phyloP scores from a whole-genome alignment of 78 protist genomes.

The Guillardia theta region DNA sequence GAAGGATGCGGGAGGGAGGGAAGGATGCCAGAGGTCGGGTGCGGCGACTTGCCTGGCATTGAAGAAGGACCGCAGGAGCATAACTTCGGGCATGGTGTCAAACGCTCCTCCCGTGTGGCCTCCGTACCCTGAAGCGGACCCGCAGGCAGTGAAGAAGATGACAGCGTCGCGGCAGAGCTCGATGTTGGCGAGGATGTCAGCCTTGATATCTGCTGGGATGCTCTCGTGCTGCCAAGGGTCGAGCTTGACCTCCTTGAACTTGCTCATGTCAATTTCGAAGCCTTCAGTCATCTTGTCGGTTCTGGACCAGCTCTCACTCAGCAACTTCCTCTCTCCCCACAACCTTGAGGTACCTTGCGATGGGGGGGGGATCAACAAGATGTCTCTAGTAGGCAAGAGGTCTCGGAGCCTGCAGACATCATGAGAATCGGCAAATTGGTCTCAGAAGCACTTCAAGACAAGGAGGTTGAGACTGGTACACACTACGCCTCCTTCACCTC shows the following conservation, averaged over 20 bases:
- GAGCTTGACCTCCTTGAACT: conserved; percentile 6
- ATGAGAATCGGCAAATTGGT: too few species aligned
- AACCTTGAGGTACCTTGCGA: too few species aligned
- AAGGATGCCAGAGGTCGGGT: not conserved
- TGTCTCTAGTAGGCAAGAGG: too few species aligned
- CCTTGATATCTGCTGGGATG: conserved; percentile 27
- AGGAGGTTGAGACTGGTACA: too few species aligned
- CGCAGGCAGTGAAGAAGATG: conserved; percentile 43
- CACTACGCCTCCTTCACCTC: too few species aligned
- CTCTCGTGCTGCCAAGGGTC: conserved; percentile 43
- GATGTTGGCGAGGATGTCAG: not conserved
- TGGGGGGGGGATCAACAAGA: too few species aligned
- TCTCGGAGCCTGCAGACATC: too few species aligned
- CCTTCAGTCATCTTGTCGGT: not conserved
- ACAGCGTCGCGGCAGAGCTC: conserved; percentile 45
- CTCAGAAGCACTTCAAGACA: too few species aligned
- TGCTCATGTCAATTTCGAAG: not conserved
- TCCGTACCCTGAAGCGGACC: conserved; percentile 13
- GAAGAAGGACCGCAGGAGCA: conserved; percentile 38
- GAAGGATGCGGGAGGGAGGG: not conserved
- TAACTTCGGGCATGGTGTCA: conserved; percentile 34
- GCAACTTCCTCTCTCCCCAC: too few species aligned
- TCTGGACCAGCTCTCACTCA: too few species aligned
- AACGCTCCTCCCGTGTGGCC: conserved; percentile 42
- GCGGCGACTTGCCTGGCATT: not conserved